Base-by-base conservation (phyloP, 2,329 filamentous ascomycete species). In the Chrysoporthe puriensis region DNA sequence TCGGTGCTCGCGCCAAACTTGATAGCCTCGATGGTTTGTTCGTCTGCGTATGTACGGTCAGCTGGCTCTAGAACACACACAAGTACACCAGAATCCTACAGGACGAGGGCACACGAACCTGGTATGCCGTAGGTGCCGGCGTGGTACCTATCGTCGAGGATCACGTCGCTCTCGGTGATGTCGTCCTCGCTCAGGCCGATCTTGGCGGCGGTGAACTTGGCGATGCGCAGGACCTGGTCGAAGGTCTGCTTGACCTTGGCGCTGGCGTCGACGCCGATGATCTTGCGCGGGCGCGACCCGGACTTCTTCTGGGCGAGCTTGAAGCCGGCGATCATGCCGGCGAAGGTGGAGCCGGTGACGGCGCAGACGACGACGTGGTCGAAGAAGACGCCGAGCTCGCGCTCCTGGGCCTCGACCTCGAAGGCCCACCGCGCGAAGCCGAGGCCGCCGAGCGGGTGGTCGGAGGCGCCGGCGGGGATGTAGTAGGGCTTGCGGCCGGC, bases 341-440 rank as follows among this genome's bases (percentile, higher is more conserved):
- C 90, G 75, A 91, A 84, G 1, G 90, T 92, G 6, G 85, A 88
- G 4, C 90, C 91, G 0, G 90, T 92, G 1, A 92, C 90, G 21
- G 88, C 88, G 75, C 90, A 92, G 9, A 91, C 90, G 64, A 92
- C 78, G 8, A 92, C 74, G 0, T 85, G 88, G 73, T 91, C 88
- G 76, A 91, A 92, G 76, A 90, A 90, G 13, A 91, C 73, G 0
- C 87, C 88, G 36, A 87, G 71, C 70, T 84, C 80, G 70, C 80
- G 78, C 77, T 92, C 90, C 77, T 92, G 90, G 70, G 82, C 80
- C 59, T 81, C 81, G 0, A 93, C 87, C 76, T 92, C 90, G 46
- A 91, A 88, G 1, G 90, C 89, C 87, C 90, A 92, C 2, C 89
- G 81, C 8, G 89, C 89, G 73, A 92, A 92, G 0, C 90, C 90